A percentile compares a stretch with the other conserved stretches of the same genome.
These are phyloP conservation scores for Nemania bipapillata DNA, from an alignment of 2,329 filamentous ascomycete species.

Conservation along the genomic window DNA sequence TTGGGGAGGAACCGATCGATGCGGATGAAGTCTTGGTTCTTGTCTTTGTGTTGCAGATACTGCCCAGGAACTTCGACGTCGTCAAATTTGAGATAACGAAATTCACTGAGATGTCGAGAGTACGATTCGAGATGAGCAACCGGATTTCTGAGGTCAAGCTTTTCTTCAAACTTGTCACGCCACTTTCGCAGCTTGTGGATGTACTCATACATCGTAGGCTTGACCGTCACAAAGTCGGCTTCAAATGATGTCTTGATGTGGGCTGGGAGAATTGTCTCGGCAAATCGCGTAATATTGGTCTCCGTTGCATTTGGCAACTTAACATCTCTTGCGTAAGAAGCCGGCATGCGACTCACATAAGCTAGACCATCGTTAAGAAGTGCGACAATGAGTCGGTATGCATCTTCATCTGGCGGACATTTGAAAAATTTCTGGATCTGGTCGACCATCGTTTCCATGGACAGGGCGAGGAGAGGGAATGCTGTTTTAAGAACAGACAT, in stretches of 20 bases:
- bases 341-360: slow-evolving; percentile 88
- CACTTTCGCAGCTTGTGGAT: slow-evolving; percentile 95
- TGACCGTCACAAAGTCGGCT: slow-evolving; percentile 93
- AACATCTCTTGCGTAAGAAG: slow-evolving; percentile 87
- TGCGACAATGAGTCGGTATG: slow-evolving; percentile 96
- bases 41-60: slow-evolving; percentile 96
- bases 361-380: slow-evolving; percentile 93
- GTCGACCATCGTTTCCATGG: slow-evolving; percentile 99
- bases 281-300: slow-evolving; percentile 95
- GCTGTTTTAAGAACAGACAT: slow-evolving; percentile 96
- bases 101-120: slow-evolving; percentile 92
- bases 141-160: slow-evolving; percentile 83
- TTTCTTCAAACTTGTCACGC: slow-evolving; percentile 98
- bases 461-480: slow-evolving; percentile 92
- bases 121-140: slow-evolving; percentile 82
- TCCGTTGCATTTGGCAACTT: slow-evolving; percentile 92
- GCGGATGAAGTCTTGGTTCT: slow-evolving; percentile 97
- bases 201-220: slow-evolving; percentile 98
- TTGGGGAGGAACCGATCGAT: slow-evolving; percentile 97
- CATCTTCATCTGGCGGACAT: slow-evolving; percentile 97
- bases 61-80: slow-evolving; percentile 98
- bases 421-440: slow-evolving; percentile 99
- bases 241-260: slow-evolving; percentile 98
- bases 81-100: slow-evolving; percentile 97
- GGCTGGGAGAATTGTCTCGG: slow-evolving; percentile 91